These are phyloP conservation scores for Craspedostauros australis DNA, from an alignment of 108 stramenopile species.

Conservation along the genomic window DNA sequence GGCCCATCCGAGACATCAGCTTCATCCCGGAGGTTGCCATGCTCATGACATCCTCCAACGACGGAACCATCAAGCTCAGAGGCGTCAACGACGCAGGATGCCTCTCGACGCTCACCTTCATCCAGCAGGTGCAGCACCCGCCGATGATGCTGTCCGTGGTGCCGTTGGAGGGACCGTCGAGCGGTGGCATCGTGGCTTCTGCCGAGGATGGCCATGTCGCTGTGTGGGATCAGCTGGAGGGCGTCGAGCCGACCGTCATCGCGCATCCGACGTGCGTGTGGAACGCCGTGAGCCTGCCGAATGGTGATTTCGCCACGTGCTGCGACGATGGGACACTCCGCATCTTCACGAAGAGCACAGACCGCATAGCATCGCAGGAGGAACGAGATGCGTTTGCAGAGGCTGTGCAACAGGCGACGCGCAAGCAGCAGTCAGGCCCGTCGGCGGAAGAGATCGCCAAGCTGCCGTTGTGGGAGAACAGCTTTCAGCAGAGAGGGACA, in stretches of 20 bases:
- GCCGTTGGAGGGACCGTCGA: conserved; percentile 15
- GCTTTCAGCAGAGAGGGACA: conserved; percentile 36
- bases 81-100: conserved; percentile 65
- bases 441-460: conserved; percentile 81
- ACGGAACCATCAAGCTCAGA: conserved; percentile 90
- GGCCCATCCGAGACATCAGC: conserved; percentile 72
- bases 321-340: conserved; percentile 81
- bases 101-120: conserved; percentile 52
- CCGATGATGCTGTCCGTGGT: conserved; percentile 67
- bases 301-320: conserved; percentile 83
- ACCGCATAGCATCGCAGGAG: conserved; percentile 55
- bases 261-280: conserved; percentile 76
- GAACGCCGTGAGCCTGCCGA: conserved; percentile 40
- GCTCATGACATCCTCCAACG: conserved; percentile 88
- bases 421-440: conserved; percentile 50
- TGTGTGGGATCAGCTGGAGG: conserved; percentile 40
- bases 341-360: conserved; percentile 61
- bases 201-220: conserved; percentile 82
- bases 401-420: conserved; percentile 39
- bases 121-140: conserved; percentile 32
- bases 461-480: conserved; percentile 85
- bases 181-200: conserved; percentile 27
- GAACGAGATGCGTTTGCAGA: conserved; percentile 52
- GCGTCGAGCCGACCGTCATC: conserved; percentile 44
- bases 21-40: conserved; percentile 36